Percentiles rank a stretch among this genome's conserved stretches.
Evolutionary conservation across 495 filamentous ascomycete species (phyloP).

Genomic region (Barbatosphaeria neglecta): DNA sequence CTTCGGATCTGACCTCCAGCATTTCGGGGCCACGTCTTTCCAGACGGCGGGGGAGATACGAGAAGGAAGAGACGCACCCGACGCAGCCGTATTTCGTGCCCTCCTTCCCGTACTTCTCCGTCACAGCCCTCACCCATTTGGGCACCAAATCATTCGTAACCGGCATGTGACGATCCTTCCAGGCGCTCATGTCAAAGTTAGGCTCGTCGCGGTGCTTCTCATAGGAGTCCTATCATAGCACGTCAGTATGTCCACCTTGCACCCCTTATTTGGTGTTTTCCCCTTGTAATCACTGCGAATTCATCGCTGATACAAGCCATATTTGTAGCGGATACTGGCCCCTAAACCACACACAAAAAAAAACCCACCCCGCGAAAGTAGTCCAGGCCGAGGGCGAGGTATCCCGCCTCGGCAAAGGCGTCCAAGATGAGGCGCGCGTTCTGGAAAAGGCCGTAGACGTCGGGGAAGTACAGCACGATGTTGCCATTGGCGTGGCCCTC

Average conservation of each 20-base stretch:
- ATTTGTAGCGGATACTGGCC: too few species aligned
- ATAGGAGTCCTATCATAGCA: constrained; percentile 14
- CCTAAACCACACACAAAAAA: too few species aligned
- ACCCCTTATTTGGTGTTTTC: too few species aligned
- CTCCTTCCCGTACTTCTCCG: constrained; percentile 14
- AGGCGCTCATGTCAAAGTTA: constrained; percentile 24
- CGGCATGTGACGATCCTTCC: constrained; percentile 21
- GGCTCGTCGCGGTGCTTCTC: constrained; percentile 21
- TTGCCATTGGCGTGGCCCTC: constrained; percentile 16
- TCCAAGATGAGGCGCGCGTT: constrained; percentile 27
- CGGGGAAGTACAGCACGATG: constrained; percentile 26
- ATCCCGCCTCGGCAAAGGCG: constrained; percentile 27
- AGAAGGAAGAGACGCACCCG: constrained; percentile 2
- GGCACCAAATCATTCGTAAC: constrained; percentile 19
- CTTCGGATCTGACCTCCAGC: too few species aligned
- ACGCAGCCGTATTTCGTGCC: constrained; percentile 22
- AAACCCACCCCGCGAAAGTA: constrained; percentile 25
- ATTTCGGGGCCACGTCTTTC: too few species aligned
- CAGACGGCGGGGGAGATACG: too few species aligned
- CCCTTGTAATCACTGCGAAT: too few species aligned
- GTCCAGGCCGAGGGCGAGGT: constrained; percentile 21
- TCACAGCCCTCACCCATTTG: constrained; percentile 18
- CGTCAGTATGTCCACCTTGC: neutral
- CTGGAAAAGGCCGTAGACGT: constrained; percentile 24
- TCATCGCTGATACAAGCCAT: neutral